Base-by-base conservation (phyloP, 2,329 filamentous ascomycete species). In the Blumeria graminis region DNA sequence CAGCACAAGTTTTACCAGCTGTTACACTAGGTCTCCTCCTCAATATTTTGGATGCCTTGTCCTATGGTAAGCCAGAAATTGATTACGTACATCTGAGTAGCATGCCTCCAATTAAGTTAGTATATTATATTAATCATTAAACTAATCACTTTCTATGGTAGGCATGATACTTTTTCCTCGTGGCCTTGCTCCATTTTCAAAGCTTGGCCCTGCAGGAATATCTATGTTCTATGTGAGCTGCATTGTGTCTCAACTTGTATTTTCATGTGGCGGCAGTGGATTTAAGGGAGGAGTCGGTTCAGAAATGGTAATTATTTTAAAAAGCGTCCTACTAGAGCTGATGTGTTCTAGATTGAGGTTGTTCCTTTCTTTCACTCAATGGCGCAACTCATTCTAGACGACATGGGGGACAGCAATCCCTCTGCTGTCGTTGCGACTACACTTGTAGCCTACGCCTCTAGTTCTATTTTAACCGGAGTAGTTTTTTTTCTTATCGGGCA, bases 331-430 rank as follows among this genome's bases (percentile, higher is more conserved):
- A 33, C 50, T n/a, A 35, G 33, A 18, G 35, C 9, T 10, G 55
- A 34, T 46, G 28, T 45, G 16, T 32, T 34, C n/a, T 60, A 83
- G 78, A 98, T 96, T 62, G 92, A 98, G 70, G 90, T 96, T 0
- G 90, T 98, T 0, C 92, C 90, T 0, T 98, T 98, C 71, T 96
- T 98, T 67, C 92, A 98, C 70, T 94, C 90, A 65, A 98, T 98
- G 90, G 89, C 92, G 0, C 81, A 82, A 60, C 90, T 84, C 34
- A 95, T 96, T 65, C 80, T 92, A 61, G 72, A 74, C 13, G 74
- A 77, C 46, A 81, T 98, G 61, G 86, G 90, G 14, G 78, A 84
- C 60, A 81, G 89, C 18, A 81, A 92, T 32, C 80, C 85, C 0
- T 82, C 92, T 63, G 84, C 87, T 3, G 83, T 98, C 51, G 84